Conservation (phyloP, 176 grass and related monocot species). For the Microstegium vimineum region DNA sequence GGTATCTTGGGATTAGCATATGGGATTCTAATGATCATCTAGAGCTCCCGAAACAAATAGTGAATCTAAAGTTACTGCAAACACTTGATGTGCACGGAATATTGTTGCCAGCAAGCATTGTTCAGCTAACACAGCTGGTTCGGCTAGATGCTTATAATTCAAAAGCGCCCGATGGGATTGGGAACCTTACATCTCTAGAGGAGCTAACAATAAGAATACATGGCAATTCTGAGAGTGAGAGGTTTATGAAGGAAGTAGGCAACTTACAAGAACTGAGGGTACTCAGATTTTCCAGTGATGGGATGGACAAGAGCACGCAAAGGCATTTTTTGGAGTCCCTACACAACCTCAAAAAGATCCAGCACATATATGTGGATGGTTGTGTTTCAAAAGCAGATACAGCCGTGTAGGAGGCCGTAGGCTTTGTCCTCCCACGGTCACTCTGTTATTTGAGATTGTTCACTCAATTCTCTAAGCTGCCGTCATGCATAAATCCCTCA, state of each 20-base stretch:
- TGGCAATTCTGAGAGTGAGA: too few species aligned
- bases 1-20: background rate
- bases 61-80: background rate
- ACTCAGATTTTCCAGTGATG: too few species aligned
- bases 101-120: background rate
- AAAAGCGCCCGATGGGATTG: too few species aligned
- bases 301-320: too few species aligned
- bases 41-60: background rate
- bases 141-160: background rate
- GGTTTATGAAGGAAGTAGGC: too few species aligned
- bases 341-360: background rate
- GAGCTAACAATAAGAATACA: too few species aligned
- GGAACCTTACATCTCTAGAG: too few species aligned
- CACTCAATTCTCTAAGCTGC: background rate
- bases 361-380: background rate
- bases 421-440: background rate
- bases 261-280: too few species aligned
- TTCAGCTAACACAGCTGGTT: background rate
- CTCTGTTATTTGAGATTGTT: background rate
- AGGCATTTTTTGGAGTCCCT: background rate
- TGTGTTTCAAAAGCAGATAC: background rate
- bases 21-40: too few species aligned
- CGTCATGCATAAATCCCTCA: background rate
- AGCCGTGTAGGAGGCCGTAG: background rate
- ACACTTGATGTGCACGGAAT: background rate